Evolutionary conservation across 306 rosid species (phyloP).

Genomic region (Cucumis sativus): Cucumber_9930_V3 NC_026660.2:24574001-24574500

Average conservation of each 20-base stretch:
- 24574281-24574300: not conserved
- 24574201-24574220: not conserved
- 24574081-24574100: not conserved
- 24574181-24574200: not conserved
- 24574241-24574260: not conserved
- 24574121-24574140: not conserved
- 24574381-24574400: not conserved
- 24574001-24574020: not conserved
- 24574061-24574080: not conserved
- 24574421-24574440: not conserved
- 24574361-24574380: not conserved
- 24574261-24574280: not conserved
- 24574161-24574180: not conserved
- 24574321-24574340: not conserved
- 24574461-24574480: not conserved
- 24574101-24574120: not conserved
- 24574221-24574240: slow-evolving; percentile 1
- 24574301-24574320: not conserved
- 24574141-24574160: not conserved
- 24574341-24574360: not conserved
- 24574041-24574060: not conserved
- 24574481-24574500: not conserved
- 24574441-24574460: not conserved
- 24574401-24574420: not conserved
- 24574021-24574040: not conserved